Conservation (phyloP, 75 land plant genomes). For the Pinus albicaulis region DNA sequence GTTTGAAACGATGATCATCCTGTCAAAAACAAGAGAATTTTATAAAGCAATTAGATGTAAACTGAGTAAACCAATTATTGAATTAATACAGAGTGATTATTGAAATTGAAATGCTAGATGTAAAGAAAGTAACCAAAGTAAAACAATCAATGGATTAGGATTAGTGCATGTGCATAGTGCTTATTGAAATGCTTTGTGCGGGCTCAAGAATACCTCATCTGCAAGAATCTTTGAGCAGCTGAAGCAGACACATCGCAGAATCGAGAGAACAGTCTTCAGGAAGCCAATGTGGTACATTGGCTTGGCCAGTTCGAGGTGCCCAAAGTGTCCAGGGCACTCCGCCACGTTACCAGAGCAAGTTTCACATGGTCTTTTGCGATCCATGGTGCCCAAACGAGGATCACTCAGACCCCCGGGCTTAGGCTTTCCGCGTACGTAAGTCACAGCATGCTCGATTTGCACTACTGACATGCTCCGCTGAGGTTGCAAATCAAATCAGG, state of each 20-base stretch:
- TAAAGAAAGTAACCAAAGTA: too few relatives aligned
- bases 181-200: too few relatives aligned
- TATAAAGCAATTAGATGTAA: too few relatives aligned
- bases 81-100: too few relatives aligned
- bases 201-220: conserved; percentile 62
- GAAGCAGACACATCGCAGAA: conserved; percentile 93
- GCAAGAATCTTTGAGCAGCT: conserved; percentile 90
- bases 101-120: too few relatives aligned
- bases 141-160: too few relatives aligned
- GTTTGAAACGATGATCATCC: conserved; percentile 88
- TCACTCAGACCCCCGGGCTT: conserved; percentile 91
- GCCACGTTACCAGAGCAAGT: conserved; percentile 96
- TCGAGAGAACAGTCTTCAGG: conserved; percentile 85
- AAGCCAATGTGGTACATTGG: conserved; percentile 99
- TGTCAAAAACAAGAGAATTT: conserved; percentile 10
- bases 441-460: conserved; percentile 89
- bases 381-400: conserved; percentile 92
- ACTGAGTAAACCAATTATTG: too few relatives aligned
- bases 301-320: conserved; percentile 96
- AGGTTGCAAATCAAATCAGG: too few relatives aligned
- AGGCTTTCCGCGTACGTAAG: conserved; percentile 92
- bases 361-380: conserved; percentile 89
- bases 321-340: conserved; percentile 99
- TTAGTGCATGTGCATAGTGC: too few relatives aligned
- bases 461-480: conserved; percentile 75